Evolutionary conservation across 306 rosid species (phyloP).

Genomic region (Carpinus viminea): DNA sequence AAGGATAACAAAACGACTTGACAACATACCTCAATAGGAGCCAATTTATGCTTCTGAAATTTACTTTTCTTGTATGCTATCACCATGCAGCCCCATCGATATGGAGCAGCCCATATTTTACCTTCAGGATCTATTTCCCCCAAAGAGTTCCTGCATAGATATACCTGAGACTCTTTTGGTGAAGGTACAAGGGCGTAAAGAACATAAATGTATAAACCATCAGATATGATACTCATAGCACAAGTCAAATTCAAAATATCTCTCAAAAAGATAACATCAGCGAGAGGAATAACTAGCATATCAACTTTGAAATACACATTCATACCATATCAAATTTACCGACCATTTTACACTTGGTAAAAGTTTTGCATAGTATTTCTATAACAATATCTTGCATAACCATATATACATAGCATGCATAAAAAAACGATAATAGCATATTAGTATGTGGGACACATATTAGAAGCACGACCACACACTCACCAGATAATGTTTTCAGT

Average conservation of each 20-base stretch:
- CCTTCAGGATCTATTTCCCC: conserved; percentile 78
- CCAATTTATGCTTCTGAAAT: conserved; percentile 72
- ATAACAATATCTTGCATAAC: background rate
- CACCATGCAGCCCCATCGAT: conserved; percentile 93
- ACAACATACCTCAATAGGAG: conserved; percentile 63
- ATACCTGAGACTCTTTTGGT: conserved; percentile 64
- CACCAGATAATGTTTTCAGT: background rate
- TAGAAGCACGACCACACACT: background rate
- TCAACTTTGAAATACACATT: background rate
- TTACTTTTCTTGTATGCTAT: conserved; percentile 84
- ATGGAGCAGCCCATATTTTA: conserved; percentile 86
- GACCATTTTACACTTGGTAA: background rate
- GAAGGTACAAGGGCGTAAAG: conserved; percentile 1
- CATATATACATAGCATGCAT: background rate
- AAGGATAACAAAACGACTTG: background rate
- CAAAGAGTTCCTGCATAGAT: conserved; percentile 77
- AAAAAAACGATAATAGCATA: background rate
- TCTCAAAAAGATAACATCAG: background rate
- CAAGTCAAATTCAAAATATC: background rate
- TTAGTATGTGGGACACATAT: background rate
- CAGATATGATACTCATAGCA: background rate
- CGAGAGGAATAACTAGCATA: background rate
- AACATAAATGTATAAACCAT: background rate
- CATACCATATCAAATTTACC: background rate
- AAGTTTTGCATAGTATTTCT: background rate